Percentiles rank a stretch among this genome's conserved stretches.
phyloP scores from a whole-genome alignment of 345 rosid genomes.

The Lepidium africanum region DNA sequence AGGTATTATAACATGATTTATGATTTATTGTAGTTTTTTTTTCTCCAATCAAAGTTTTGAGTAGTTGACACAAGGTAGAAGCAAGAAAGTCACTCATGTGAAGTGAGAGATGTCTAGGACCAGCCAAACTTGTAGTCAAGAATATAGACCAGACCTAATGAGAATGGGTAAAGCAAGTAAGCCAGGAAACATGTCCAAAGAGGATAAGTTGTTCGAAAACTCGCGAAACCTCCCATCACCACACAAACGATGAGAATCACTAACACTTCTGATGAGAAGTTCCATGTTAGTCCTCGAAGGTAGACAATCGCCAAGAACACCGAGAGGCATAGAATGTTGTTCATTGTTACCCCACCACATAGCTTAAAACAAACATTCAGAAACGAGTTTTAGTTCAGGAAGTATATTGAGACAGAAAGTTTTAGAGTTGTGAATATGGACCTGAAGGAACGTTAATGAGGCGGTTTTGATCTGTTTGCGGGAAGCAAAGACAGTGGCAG shows the following conservation, averaged over 20 bases:
- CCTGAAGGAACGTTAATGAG: conserved; percentile 91
- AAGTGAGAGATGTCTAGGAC: conserved; percentile 56
- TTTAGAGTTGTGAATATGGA: background rate
- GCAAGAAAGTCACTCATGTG: conserved; percentile 6
- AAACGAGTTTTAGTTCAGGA: background rate
- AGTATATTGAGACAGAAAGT: background rate
- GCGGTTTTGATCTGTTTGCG: conserved; percentile 78
- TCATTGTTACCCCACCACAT: conserved; percentile 90
- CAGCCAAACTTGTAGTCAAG: conserved; percentile 79
- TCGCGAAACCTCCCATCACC: conserved; percentile 73
- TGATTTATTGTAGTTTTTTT: too few relatives aligned
- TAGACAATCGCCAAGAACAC: conserved; percentile 90
- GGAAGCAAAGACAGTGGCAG: conserved; percentile 76
- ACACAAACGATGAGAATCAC: conserved; percentile 76
- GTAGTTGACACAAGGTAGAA: background rate
- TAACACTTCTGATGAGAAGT: conserved; percentile 92
- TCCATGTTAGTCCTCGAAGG: conserved; percentile 74
- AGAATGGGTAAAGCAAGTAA: conserved; percentile 69
- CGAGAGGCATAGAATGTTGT: conserved; percentile 78
- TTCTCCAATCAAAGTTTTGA: background rate
- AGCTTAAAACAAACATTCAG: conserved; percentile 39
- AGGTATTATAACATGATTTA: background rate
- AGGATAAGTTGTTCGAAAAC: conserved; percentile 86
- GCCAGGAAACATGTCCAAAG: conserved; percentile 79
- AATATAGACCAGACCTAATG: conserved; percentile 78